Evolutionary conservation across 371 early-diverging fungal genomes (phyloP).

Genomic region (Syncephalastrum contaminatum): DNA sequence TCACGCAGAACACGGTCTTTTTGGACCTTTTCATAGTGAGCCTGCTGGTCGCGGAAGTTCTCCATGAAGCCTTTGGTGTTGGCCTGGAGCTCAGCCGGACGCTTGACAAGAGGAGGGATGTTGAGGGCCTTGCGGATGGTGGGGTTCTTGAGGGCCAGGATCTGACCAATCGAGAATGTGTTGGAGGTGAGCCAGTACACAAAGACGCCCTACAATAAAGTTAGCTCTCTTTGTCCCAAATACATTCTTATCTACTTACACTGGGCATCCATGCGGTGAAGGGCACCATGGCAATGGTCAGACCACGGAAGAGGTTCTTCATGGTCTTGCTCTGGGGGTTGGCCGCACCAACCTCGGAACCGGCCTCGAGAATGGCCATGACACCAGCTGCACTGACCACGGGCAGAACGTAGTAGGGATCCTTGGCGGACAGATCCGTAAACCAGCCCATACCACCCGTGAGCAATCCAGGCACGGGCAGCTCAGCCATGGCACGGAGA

Average conservation of each 20-base stretch:
- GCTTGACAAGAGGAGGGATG: constrained; percentile 56
- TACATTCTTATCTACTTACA: constrained; percentile 40
- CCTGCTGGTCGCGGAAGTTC: constrained; percentile 46
- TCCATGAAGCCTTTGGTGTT: constrained; percentile 48
- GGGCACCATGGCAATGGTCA: constrained; percentile 63
- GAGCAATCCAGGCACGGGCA: constrained; percentile 81
- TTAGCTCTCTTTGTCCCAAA: not conserved
- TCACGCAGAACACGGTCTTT: constrained; percentile 50
- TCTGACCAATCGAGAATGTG: constrained; percentile 69
- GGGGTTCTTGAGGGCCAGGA: constrained; percentile 60
- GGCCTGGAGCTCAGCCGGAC: constrained; percentile 45
- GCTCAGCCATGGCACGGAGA: constrained; percentile 74
- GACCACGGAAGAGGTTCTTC: constrained; percentile 70
- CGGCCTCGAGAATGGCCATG: constrained; percentile 76
- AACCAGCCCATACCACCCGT: constrained; percentile 85
- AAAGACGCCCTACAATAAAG: constrained; percentile 63
- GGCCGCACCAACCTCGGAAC: constrained; percentile 56
- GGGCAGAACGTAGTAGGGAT: constrained; percentile 86
- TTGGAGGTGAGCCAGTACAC: constrained; percentile 87
- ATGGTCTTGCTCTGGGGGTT: constrained; percentile 49
- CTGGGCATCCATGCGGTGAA: constrained; percentile 78
- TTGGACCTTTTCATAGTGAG: constrained; percentile 34
- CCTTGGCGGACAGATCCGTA: constrained; percentile 75
- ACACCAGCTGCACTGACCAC: constrained; percentile 70
- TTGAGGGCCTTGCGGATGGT: constrained; percentile 55